Evolutionary conservation across 176 grass and related monocot species (phyloP).

Genomic region (Stipa capillata): DNA sequence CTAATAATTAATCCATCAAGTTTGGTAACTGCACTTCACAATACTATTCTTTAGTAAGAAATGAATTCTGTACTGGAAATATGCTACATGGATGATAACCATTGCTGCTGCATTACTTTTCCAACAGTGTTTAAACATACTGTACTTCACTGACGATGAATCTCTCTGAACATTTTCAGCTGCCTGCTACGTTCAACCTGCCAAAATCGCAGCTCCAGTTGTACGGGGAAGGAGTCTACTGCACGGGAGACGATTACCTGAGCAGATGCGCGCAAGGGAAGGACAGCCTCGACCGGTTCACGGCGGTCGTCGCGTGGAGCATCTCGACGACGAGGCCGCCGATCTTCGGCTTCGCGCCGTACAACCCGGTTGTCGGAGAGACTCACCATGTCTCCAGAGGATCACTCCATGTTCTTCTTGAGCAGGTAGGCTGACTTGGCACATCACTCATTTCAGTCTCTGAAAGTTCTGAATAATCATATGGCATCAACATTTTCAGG

Average conservation of each 20-base stretch:
- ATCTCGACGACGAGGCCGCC: slow-evolving; percentile 82
- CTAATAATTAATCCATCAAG: background rate
- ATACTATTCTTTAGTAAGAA: background rate
- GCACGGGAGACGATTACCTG: slow-evolving; percentile 51
- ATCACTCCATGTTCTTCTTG: slow-evolving; percentile 69
- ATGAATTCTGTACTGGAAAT: background rate
- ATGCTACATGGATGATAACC: background rate
- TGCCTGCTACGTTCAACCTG: slow-evolving; percentile 93
- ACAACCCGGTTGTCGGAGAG: slow-evolving; percentile 91
- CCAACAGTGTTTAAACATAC: background rate
- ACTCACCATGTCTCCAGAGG: slow-evolving; percentile 80
- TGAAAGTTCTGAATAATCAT: background rate
- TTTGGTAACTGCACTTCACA: background rate
- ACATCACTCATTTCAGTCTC: background rate
- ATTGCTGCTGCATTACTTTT: background rate
- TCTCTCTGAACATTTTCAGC: slow-evolving; percentile 21
- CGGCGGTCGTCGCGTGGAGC: slow-evolving; percentile 68
- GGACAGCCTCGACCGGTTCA: slow-evolving; percentile 51
- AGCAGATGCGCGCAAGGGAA: slow-evolving; percentile 26
- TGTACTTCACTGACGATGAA: background rate
- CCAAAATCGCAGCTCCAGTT: slow-evolving; percentile 94
- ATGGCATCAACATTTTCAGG: slow-evolving; percentile 18
- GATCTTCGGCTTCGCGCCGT: slow-evolving; percentile 86
- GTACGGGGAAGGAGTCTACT: slow-evolving; percentile 84
- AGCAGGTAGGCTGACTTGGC: slow-evolving; percentile 42